phyloP scores from a whole-genome alignment of 169 alveolate species.

The Eimeria nieschulzi region DNA sequence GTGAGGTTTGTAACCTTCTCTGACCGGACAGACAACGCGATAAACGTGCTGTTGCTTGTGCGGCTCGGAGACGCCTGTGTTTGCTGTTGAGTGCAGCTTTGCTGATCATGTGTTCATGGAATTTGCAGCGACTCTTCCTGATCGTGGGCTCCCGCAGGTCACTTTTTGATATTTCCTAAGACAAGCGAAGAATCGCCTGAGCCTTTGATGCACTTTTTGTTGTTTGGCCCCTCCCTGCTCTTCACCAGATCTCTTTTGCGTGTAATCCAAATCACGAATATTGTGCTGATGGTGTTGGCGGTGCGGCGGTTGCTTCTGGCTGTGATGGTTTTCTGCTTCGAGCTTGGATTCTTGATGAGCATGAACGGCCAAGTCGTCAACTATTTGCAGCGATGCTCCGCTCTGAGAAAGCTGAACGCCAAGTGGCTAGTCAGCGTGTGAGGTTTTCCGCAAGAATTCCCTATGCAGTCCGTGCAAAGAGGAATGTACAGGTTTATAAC shows the following conservation, averaged over 20 bases:
- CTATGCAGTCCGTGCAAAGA: too few species aligned
- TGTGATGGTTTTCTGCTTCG: constrained; percentile 63
- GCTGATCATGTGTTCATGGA: too few species aligned
- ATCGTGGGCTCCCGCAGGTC: constrained; percentile 38
- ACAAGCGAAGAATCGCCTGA: constrained; percentile 49
- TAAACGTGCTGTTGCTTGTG: neutral
- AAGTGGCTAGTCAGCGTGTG: constrained; percentile 51
- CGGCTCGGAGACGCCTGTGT: neutral
- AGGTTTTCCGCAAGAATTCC: too few species aligned
- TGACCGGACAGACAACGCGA: too few species aligned
- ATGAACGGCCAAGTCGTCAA: constrained; percentile 62
- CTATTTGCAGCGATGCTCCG: constrained; percentile 49
- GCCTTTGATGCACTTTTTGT: constrained; percentile 53
- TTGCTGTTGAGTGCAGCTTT: neutral
- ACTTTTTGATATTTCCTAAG: constrained; percentile 37
- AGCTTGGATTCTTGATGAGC: constrained; percentile 73
- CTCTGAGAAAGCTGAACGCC: constrained; percentile 58
- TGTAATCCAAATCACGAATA: constrained; percentile 7
- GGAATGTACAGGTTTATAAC: too few species aligned
- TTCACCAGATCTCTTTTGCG: neutral
- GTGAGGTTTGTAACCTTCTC: neutral
- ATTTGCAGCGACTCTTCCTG: too few species aligned
- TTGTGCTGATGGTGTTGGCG: constrained; percentile 48
- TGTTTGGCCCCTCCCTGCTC: constrained; percentile 46
- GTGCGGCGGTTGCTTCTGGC: constrained; percentile 67